Evolutionary conservation across 2,329 filamentous ascomycete genomes (phyloP).

Genomic region (Diaporthe sp.): DNA sequence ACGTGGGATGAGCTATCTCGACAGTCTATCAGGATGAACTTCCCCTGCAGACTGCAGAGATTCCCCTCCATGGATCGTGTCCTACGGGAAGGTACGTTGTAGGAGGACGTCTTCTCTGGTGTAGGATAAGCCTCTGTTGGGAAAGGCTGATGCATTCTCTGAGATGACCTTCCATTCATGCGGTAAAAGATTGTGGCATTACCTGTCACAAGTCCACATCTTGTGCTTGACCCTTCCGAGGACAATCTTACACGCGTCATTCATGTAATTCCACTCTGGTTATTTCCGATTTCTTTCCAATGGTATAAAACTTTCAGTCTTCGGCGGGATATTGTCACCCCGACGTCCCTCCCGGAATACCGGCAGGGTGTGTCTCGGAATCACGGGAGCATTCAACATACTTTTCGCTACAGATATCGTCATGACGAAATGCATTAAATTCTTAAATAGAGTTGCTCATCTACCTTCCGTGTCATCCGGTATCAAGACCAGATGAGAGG

Average conservation of each 20-base stretch:
- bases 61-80: too few relatives aligned
- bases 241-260: too few relatives aligned
- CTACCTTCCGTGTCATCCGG: background rate
- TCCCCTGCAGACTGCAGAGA: background rate
- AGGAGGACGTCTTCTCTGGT: too few relatives aligned
- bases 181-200: background rate
- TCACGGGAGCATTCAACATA: background rate
- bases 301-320: background rate
- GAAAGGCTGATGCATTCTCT: background rate
- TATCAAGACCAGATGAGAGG: background rate
- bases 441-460: background rate
- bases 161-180: background rate
- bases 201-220: background rate
- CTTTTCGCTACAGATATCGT: background rate
- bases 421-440: conserved; percentile 14
- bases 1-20: background rate
- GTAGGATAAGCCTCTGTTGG: too few relatives aligned
- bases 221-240: background rate
- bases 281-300: background rate
- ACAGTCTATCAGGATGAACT: background rate
- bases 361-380: background rate
- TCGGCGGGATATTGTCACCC: background rate
- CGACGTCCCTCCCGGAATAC: background rate
- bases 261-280: too few relatives aligned
- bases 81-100: too few relatives aligned